Evolutionary conservation across 2,329 filamentous ascomycete species (phyloP).

Genomic region (Alternaria burnsii): DNA sequence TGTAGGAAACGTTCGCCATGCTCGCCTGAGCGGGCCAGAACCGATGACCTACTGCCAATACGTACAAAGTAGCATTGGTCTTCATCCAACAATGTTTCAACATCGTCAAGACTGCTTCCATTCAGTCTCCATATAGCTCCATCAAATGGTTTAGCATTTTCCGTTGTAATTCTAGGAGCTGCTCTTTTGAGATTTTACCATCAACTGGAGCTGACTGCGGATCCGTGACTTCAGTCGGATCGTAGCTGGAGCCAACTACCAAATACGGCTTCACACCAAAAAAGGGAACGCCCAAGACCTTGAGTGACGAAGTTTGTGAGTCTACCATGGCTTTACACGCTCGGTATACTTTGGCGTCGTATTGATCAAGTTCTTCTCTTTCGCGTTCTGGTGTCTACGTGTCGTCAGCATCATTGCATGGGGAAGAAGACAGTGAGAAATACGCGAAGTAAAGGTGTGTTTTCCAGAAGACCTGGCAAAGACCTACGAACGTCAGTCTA

Average conservation of each 20-base stretch:
- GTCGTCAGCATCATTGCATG: background rate
- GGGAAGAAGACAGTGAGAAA: background rate
- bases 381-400: constrained; percentile 58
- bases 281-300: constrained; percentile 57
- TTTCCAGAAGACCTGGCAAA: constrained; percentile 38
- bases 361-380: constrained; percentile 63
- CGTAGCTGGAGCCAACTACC: constrained; percentile 32
- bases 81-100: background rate
- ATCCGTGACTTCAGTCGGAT: constrained; percentile 11
- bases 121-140: constrained; percentile 42
- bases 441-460: constrained; percentile 36
- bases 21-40: background rate
- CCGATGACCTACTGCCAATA: background rate
- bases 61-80: background rate
- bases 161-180: constrained; percentile 43
- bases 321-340: constrained; percentile 67
- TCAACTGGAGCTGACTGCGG: constrained; percentile 1
- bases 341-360: constrained; percentile 69
- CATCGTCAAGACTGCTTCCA: background rate
- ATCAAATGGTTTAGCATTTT: constrained; percentile 49
- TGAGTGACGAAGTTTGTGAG: constrained; percentile 65
- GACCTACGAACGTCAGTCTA: constrained; percentile 30
- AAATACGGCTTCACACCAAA: constrained; percentile 40
- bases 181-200: constrained; percentile 36
- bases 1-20: background rate